phyloP scores from a whole-genome alignment of 1,284 basidiomycete species.

The Irpex rosettiformis region DNA sequence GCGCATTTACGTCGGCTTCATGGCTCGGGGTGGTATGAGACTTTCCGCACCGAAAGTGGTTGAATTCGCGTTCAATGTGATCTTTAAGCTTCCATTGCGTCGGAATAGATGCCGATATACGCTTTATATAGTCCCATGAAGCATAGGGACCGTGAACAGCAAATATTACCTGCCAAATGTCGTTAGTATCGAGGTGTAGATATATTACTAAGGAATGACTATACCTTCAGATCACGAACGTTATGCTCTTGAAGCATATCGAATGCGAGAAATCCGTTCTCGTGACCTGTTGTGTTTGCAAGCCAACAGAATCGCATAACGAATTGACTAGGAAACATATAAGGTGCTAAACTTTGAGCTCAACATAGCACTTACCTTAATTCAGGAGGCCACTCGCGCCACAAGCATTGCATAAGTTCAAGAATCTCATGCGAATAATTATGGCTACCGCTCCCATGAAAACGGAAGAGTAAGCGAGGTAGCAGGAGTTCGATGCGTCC shows the following conservation, averaged over 20 bases:
- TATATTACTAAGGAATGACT: too few species aligned
- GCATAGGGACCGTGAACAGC: slow-evolving; percentile 9
- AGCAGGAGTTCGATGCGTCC: slow-evolving; percentile 32
- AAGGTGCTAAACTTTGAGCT: too few species aligned
- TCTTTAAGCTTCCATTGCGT: slow-evolving; percentile 13
- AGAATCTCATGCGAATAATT: slow-evolving; percentile 33
- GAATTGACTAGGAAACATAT: neutral
- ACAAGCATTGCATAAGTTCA: slow-evolving; percentile 33
- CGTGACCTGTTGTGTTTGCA: slow-evolving; percentile 29
- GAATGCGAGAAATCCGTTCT: slow-evolving; percentile 14
- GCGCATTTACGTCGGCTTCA: slow-evolving; percentile 8
- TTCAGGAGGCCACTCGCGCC: slow-evolving; percentile 31
- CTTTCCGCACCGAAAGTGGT: slow-evolving; percentile 10
- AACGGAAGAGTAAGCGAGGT: slow-evolving; percentile 27
- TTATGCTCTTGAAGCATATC: slow-evolving; percentile 19
- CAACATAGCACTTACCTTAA: slow-evolving; percentile 22
- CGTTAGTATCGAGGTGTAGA: too few species aligned
- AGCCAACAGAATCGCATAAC: slow-evolving; percentile 28
- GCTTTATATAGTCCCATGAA: slow-evolving; percentile 10
- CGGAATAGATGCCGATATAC: slow-evolving; percentile 12
- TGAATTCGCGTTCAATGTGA: slow-evolving; percentile 12
- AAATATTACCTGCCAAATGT: slow-evolving; percentile 5
- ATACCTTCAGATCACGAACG: slow-evolving; percentile 16
- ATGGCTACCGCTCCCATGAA: slow-evolving; percentile 27
- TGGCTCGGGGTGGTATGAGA: slow-evolving; percentile 10